Evolutionary conservation across 176 grass and related monocot genomes (phyloP), one percentile per base, ranked within the genome.

Genomic region (Eleusine coracana): DNA sequence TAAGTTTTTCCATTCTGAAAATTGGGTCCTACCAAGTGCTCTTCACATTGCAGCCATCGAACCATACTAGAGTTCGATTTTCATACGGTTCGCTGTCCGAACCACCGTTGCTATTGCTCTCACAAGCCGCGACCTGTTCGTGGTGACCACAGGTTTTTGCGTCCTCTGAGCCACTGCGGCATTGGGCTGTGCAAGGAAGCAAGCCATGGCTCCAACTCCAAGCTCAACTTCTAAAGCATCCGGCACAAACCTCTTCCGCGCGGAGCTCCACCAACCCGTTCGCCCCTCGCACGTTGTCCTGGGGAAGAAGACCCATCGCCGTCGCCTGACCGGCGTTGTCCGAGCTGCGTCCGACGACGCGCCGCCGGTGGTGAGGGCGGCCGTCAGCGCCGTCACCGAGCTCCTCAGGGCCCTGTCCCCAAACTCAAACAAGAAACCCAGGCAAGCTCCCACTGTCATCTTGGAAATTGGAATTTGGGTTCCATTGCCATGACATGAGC

Each of bases 341-440:
- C 2, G 87, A 77, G 88, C 84, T 0, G 78, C 34, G 34, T 66
- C 21, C 13, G 54, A 29, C 27, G 71, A 41, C 45, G 46, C 83
- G 3, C 66, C 88, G 15, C 65, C 67, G 46, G 46, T 82, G 21
- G 66, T 89, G 67, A 77, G 66, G 72, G 88, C 78, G 58, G 88
- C 58, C 49, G 83, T 90, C 21, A 16, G 88, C 71, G 79, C 83
- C 46, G 68, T 90, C 76, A 98, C 96, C 0, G 92, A 98, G 87
- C 84, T 95, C 29, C 81, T 93, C 82, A 69, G 92, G 67, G 44
- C 76, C 18, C 48, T 98, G 21, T 93, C 92, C 76, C 68, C 87
- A 5, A 56, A 0, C 71, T 89, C 87, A 5, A 56, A 0, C 71
- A 91, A 71, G 64, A 90, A 86, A 40, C 70, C 73, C 44, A 89